Conservation (phyloP, 2,329 filamentous ascomycete genomes). For the Blastomyces parvus region DNA sequence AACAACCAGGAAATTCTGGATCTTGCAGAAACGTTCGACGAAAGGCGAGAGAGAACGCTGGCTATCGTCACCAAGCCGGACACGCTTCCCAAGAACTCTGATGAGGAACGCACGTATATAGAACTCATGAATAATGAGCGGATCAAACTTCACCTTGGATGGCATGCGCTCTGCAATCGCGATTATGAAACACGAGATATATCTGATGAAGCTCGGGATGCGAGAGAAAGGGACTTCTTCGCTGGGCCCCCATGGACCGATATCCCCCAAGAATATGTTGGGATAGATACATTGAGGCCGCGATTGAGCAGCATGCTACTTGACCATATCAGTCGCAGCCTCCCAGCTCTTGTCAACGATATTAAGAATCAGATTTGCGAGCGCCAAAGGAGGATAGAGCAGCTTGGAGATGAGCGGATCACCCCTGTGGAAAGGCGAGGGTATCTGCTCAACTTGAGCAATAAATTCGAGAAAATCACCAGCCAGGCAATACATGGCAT, state of each 20-base stretch:
- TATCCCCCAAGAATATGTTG: slow-evolving; percentile 15
- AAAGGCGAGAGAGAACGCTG: slow-evolving; percentile 21
- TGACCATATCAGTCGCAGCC: slow-evolving; percentile 21
- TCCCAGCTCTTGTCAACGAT: slow-evolving; percentile 22
- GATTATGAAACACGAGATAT: slow-evolving; percentile 13
- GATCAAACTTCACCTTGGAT: slow-evolving; percentile 21
- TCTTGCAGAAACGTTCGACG: slow-evolving; percentile 18
- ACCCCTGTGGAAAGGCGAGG: slow-evolving; percentile 24
- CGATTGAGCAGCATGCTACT: slow-evolving; percentile 22
- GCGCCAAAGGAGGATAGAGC: slow-evolving; percentile 42
- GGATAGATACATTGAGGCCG: slow-evolving; percentile 18
- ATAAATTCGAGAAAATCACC: slow-evolving; percentile 31
- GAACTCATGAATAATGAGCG: slow-evolving; percentile 21
- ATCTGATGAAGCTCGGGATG: slow-evolving; percentile 16
- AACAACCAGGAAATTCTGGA: slow-evolving; percentile 51
- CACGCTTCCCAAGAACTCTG: slow-evolving; percentile 19
- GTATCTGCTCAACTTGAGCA: slow-evolving; percentile 29
- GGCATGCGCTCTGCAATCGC: slow-evolving; percentile 24
- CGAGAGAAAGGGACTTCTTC: slow-evolving; percentile 19
- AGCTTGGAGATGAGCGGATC: slow-evolving; percentile 27
- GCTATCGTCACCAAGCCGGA: slow-evolving; percentile 31
- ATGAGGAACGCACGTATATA: slow-evolving; percentile 20
- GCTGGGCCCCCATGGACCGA: slow-evolving; percentile 17
- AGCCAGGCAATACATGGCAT: slow-evolving; percentile 26
- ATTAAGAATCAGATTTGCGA: slow-evolving; percentile 26